These are phyloP conservation scores for Viola pubescens DNA, from an alignment of 441 rosid genomes.

Conservation along the genomic window DNA sequence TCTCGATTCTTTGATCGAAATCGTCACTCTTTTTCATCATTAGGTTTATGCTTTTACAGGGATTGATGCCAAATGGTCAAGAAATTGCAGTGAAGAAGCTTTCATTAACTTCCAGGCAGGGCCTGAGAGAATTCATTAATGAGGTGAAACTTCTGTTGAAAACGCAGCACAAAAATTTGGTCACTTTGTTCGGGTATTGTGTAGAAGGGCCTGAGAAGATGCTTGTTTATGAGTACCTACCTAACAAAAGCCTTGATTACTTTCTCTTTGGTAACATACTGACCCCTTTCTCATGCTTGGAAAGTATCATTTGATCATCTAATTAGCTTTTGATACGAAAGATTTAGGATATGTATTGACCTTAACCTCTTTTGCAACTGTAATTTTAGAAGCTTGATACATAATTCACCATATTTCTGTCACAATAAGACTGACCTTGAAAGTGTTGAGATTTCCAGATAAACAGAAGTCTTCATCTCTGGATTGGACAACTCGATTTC, in stretches of 20 bases:
- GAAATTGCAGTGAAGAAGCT: constrained; percentile 88
- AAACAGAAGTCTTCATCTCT: constrained; percentile 42
- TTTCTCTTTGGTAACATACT: constrained; percentile 58
- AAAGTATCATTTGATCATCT: neutral
- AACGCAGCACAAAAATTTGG: constrained; percentile 78
- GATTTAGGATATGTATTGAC: neutral
- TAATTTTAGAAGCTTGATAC: neutral
- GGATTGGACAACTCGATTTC: constrained; percentile 59
- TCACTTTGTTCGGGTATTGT: constrained; percentile 72
- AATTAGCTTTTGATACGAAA: too few species aligned
- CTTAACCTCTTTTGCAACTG: neutral
- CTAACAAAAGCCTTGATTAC: constrained; percentile 74
- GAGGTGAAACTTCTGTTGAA: constrained; percentile 73
- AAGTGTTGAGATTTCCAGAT: constrained; percentile 33
- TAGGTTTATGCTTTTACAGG: constrained; percentile 31
- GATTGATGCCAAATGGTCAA: constrained; percentile 64
- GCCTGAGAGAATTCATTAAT: constrained; percentile 62
- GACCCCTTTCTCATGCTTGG: neutral
- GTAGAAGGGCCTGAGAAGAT: constrained; percentile 76
- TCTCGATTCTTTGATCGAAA: too few species aligned
- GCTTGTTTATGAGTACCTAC: constrained; percentile 89
- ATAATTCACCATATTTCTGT: neutral
- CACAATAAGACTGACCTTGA: constrained; percentile 7
- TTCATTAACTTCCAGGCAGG: constrained; percentile 66
- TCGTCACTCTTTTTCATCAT: neutral